A percentile compares a stretch with the other conserved stretches of the same genome.
These are phyloP conservation scores for Erythrophleum fordii DNA, from an alignment of 306 rosid genomes.

Conservation along the genomic window DNA sequence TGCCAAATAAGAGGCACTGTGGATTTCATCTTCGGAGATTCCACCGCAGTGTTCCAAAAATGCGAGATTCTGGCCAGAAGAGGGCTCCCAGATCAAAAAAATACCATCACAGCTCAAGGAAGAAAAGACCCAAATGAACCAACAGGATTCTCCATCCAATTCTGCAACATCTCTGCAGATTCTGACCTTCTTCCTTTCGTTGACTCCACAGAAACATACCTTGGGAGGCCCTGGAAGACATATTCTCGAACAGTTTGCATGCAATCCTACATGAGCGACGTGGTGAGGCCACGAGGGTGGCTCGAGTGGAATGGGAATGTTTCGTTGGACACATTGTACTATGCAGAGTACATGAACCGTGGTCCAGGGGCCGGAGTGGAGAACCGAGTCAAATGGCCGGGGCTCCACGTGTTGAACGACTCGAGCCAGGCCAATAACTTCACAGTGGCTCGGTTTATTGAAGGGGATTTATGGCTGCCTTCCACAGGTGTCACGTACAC, in stretches of 20 bases:
- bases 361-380: slow-evolving; percentile 63
- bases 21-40: slow-evolving; percentile 88
- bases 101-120: slow-evolving; percentile 90
- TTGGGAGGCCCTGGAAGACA: slow-evolving; percentile 89
- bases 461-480: slow-evolving; percentile 83
- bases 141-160: slow-evolving; percentile 84
- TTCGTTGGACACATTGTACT: slow-evolving; percentile 63
- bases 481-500: slow-evolving; percentile 70
- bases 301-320: slow-evolving; percentile 70
- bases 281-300: slow-evolving; percentile 77
- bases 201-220: slow-evolving; percentile 53
- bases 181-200: slow-evolving; percentile 47
- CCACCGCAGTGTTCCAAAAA: slow-evolving; percentile 71
- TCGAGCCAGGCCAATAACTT: slow-evolving; percentile 50
- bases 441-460: slow-evolving; percentile 68
- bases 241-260: slow-evolving; percentile 73
- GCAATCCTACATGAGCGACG: slow-evolving; percentile 58
- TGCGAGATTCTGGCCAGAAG: slow-evolving; percentile 57
- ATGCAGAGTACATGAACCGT: slow-evolving; percentile 70
- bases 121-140: slow-evolving; percentile 75
- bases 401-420: slow-evolving; percentile 59
- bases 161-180: slow-evolving; percentile 75
- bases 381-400: slow-evolving; percentile 71
- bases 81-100: slow-evolving; percentile 75
- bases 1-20: slow-evolving; percentile 80